A percentile compares a stretch with the other conserved stretches of the same genome.
Conservation (phyloP, 257 asterid genomes). For the Solanum virginianum region DNA sequence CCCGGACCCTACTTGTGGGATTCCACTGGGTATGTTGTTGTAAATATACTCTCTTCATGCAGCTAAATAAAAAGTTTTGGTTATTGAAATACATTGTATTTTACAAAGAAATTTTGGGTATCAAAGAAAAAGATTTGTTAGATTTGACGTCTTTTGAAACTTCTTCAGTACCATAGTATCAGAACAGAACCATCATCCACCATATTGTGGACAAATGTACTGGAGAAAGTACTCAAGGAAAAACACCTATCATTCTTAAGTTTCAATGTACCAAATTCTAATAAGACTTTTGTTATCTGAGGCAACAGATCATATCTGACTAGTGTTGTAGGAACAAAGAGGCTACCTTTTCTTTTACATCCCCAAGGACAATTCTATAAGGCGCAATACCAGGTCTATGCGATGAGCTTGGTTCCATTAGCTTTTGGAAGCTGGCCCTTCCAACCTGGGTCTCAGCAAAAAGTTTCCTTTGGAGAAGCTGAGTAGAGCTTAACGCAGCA, state of each 20-base stretch:
- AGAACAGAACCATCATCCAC: not conserved
- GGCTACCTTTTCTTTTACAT: conserved; percentile 74
- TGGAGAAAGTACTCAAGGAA: not conserved
- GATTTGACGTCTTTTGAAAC: not conserved
- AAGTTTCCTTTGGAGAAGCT: conserved; percentile 60
- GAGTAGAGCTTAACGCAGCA: conserved; percentile 44
- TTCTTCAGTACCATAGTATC: not conserved
- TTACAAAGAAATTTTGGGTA: not conserved
- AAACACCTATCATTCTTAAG: not conserved
- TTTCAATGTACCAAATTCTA: not conserved
- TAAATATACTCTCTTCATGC: not conserved
- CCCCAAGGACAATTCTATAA: conserved; percentile 83
- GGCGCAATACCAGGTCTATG: conserved; percentile 89
- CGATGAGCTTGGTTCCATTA: conserved; percentile 78
- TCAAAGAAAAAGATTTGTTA: not conserved
- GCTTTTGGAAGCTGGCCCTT: conserved; percentile 81
- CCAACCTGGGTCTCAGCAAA: conserved; percentile 83
- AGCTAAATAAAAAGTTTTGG: not conserved
- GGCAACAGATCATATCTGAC: not conserved
- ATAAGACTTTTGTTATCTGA: not conserved
- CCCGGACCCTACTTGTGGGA: too few species aligned
- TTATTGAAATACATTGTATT: not conserved
- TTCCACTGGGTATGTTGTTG: not conserved
- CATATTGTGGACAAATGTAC: not conserved
- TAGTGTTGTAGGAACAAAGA: not conserved